Evolutionary conservation across 441 rosid genomes (phyloP).

Genomic region (Erodium moschatum): DNA sequence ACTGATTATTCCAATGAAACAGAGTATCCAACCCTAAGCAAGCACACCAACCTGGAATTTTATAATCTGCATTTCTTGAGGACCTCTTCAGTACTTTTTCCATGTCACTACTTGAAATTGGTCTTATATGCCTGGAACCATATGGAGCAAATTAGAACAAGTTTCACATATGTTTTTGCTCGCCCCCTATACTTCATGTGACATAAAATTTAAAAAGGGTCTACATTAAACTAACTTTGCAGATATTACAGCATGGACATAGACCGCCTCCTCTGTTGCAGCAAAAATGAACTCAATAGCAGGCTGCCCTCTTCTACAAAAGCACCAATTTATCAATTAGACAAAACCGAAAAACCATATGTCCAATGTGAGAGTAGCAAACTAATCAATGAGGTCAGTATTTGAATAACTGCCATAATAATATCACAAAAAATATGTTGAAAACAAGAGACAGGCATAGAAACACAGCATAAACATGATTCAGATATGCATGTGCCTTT

Average conservation of each 20-base stretch:
- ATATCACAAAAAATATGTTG: background rate
- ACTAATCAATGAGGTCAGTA: background rate
- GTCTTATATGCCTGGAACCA: slow-evolving; percentile 63
- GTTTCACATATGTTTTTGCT: slow-evolving; percentile 12
- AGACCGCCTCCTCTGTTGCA: slow-evolving; percentile 91
- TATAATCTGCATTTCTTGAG: slow-evolving; percentile 45
- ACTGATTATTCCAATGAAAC: no score
- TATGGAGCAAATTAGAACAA: slow-evolving; percentile 20
- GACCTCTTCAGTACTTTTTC: slow-evolving; percentile 59
- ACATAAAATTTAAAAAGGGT: slow-evolving; percentile 18
- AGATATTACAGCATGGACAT: slow-evolving; percentile 76
- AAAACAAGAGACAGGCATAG: background rate
- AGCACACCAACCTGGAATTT: slow-evolving; percentile 71
- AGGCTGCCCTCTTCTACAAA: slow-evolving; percentile 85
- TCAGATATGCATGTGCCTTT: background rate
- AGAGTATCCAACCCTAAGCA: background rate
- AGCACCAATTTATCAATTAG: slow-evolving; percentile 19
- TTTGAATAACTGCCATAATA: background rate
- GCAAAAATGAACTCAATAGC: slow-evolving; percentile 88
- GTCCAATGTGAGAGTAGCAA: background rate
- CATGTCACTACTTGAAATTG: slow-evolving; percentile 69
- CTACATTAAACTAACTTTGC: slow-evolving; percentile 70
- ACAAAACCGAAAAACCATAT: slow-evolving; percentile 7
- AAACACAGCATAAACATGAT: background rate
- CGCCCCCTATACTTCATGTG: slow-evolving; percentile 9